Evolutionary conservation across 176 grass and related monocot species (phyloP), one percentile per base, ranked within the genome.

Genomic region (Secale cereale): DNA sequence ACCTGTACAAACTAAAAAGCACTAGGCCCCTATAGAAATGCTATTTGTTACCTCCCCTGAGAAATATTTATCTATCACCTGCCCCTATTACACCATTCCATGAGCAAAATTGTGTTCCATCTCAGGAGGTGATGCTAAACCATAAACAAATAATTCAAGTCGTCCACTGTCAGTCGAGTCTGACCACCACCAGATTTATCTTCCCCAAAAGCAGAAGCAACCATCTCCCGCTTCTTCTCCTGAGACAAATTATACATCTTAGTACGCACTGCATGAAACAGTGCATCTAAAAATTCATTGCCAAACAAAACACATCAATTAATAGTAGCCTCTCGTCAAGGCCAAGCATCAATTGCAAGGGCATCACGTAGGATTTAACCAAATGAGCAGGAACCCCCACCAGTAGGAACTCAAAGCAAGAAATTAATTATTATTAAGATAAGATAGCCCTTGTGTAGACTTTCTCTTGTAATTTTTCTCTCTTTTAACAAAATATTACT

Each of bases 151-250:
- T 99, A 99, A 23, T 92, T 92, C 79, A 99, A 92, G 78, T 99
- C 97, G 28, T 99, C 94, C 29, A 92, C 90, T 1, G 94, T 99
- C 71, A 99, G 67, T 31, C 97, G 86, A 78, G 97, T 91, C 65
- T 94, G 89, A 59, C 92, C 88, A 26, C 88, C 87, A 83, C 90
- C 92, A 70, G 90, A 94, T 90, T 87, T 91, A 82, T 97, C 97
- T 74, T 96, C 94, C 10, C 97, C 97, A 88, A 99, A 99, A 35
- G 97, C 97, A 74, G 91, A 94, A 50, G 97, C 88, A 74, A 99
- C 97, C 97, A 99, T 99, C 80, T 96, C 97, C 35, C 97, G 88
- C 41, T 99, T 99, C 73, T 96, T 99, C 77, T 96, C 88, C 97
- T 99, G 93, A 62, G 56, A 83, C 36, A 78, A 25, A 61, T 71